Evolutionary conservation across 2,329 filamentous ascomycete genomes (phyloP).

Genomic region (Venturia aucupariae): DNA sequence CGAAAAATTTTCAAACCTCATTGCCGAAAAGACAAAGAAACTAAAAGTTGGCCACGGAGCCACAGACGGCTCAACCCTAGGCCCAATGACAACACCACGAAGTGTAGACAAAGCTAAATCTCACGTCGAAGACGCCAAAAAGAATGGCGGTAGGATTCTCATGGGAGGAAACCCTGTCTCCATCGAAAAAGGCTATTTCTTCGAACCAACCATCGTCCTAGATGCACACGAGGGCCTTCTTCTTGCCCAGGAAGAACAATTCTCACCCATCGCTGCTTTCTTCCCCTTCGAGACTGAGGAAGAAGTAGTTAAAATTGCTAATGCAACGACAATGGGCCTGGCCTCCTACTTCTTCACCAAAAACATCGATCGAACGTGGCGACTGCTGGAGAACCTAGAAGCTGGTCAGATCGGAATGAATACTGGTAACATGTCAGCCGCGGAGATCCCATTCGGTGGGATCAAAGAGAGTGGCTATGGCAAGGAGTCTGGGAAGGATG

Average conservation of each 20-base stretch:
- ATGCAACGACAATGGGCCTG: slow-evolving; percentile 52
- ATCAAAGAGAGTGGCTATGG: slow-evolving; percentile 61
- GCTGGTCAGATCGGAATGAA: slow-evolving; percentile 49
- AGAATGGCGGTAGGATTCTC: slow-evolving; percentile 53
- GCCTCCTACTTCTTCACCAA: slow-evolving; percentile 62
- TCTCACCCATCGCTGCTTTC: slow-evolving; percentile 55
- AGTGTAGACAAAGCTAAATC: slow-evolving; percentile 47
- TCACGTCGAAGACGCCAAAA: slow-evolving; percentile 56
- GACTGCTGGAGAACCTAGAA: slow-evolving; percentile 57
- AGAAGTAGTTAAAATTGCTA: slow-evolving; percentile 50
- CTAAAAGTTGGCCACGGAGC: slow-evolving; percentile 55
- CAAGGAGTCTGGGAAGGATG: slow-evolving; percentile 58
- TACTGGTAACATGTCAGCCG: slow-evolving; percentile 54
- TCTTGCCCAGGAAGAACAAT: slow-evolving; percentile 51
- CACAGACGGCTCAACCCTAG: slow-evolving; percentile 48
- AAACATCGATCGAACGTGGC: slow-evolving; percentile 56
- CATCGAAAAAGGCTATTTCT: slow-evolving; percentile 52
- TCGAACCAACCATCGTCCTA: slow-evolving; percentile 57
- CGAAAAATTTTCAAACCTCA: slow-evolving; percentile 48
- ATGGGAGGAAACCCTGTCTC: slow-evolving; percentile 48
- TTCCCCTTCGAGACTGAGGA: slow-evolving; percentile 59
- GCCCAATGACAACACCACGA: slow-evolving; percentile 48
- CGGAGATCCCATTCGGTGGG: slow-evolving; percentile 57
- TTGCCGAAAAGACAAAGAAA: slow-evolving; percentile 44
- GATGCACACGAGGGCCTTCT: slow-evolving; percentile 51